Base-by-base conservation (phyloP, 2,329 filamentous ascomycete genomes). In the Cytospora piceicola region DNA sequence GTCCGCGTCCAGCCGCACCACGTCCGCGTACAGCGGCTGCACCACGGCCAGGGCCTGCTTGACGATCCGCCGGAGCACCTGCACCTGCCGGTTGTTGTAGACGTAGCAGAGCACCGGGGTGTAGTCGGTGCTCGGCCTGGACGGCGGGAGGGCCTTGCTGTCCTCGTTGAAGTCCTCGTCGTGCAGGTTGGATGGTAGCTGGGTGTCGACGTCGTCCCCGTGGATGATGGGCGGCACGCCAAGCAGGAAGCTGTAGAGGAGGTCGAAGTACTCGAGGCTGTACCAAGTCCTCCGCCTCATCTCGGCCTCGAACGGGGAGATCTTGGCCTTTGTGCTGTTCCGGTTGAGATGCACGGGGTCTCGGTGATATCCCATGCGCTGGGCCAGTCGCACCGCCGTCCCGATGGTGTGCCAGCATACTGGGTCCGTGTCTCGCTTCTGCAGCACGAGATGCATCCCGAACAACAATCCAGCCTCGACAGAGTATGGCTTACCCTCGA, bases 221-320 rank as follows among this genome's bases (percentile, higher is more conserved):
- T 81, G 77, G 57, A 83, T 76, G 63, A 82, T 77, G 12, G 80
- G 76, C 1, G 82, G 81, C 72, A 83, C 34, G 22, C 67, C 67
- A 20, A 64, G 58, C 12, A 67, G 57, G 34, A 67, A 68, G 34
- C 64, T 63, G 51, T 61, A 67, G 22, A 64, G 54, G 2, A 68
- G 46, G 27, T 68, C 67, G 32, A 68, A 53, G 24, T 57, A 54
- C 46, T 68, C 64, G 15, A 67, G 57, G 29, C 53, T 64, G 20
- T 24, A 93, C 81, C 83, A 85, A 2, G 75, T 75, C 22, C 83
- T 76, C 5, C 83, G 78, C 22, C 83, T 79, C 76, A 85, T 82
- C 72, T 85, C 83, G 24, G 76, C 80, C 58, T 83, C 80, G 63
- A 84, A 85, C 0, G 81, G 78, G 2, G 78, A 79, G 36, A 84